Conservation (phyloP, 306 rosid species). For the Vicia sativa region DNA sequence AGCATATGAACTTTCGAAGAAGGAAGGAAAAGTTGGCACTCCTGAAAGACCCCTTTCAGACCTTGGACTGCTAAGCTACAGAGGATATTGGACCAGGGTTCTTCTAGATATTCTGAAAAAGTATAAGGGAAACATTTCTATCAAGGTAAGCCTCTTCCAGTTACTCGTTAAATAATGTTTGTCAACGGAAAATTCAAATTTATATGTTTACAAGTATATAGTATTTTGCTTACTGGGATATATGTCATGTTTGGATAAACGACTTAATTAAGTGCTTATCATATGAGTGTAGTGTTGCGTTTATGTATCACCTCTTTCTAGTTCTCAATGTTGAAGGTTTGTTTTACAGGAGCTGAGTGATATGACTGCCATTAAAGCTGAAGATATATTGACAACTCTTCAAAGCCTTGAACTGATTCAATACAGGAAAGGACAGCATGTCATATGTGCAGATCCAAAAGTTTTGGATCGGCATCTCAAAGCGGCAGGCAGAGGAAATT, state of each 20-base stretch:
- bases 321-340: not conserved
- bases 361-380: conserved; percentile 99
- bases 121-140: conserved; percentile 95
- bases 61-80: conserved; percentile 90
- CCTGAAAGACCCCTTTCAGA: conserved; percentile 99
- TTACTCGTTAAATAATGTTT: not conserved
- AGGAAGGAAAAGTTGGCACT: conserved; percentile 97
- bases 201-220: conserved; percentile 17
- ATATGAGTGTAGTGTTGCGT: not conserved
- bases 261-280: not conserved
- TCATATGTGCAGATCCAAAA: conserved; percentile 96
- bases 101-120: conserved; percentile 90
- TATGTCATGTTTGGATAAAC: not conserved
- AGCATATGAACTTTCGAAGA: conserved; percentile 98
- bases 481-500: conserved; percentile 95
- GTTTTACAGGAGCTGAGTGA: conserved; percentile 89
- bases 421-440: conserved; percentile 98
- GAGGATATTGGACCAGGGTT: conserved; percentile 99
- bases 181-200: not conserved
- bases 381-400: conserved; percentile 86
- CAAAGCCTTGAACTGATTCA: conserved; percentile 92
- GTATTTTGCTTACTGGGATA: conserved; percentile 13
- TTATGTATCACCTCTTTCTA: not conserved
- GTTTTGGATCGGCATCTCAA: conserved; percentile 95
- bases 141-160: conserved; percentile 64